Base-by-base conservation (phyloP, 2,329 filamentous ascomycete species). In the Sarocladium kiliense region DNA sequence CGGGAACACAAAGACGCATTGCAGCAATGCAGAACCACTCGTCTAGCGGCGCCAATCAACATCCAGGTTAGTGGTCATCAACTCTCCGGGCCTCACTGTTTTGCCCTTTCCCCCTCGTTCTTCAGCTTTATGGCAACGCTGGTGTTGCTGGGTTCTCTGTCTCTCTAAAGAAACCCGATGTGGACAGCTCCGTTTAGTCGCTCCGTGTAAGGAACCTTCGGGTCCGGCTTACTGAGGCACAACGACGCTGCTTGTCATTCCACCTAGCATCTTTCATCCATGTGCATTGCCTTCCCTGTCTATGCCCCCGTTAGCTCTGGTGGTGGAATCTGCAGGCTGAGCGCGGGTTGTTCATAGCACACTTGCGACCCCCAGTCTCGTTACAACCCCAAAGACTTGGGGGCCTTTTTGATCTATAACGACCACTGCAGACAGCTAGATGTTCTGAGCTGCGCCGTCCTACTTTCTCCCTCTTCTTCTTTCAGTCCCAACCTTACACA, bases 1-100 rank as follows among this genome's bases (percentile, higher is more conserved):
- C 30, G 47, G 47, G 47, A 23, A 36, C 18, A 34, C 16, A 9
- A 36, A 21, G 30, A 34, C 16, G n/a, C 25, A 51, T 51, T 51
- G 47, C 47, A 51, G 30, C 47, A 36, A 51, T 51, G 47, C 47
- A 51, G 47, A 36, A 51, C 47, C 47, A 51, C 30, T 51, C 47
- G n/a, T 51, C 47, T 36, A 51, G 47, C 30, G 47, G 27, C 47
- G 47, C 47, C 47, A 51, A 51, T 51, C 47, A 51, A 51, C 47
- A 51, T 51, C 30, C 26, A 51, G 47, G 47, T 51, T 51, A 34
- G 47, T 51, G 27, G 11, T 51, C 6, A 51, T 23, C 26, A 49
- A 36, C 6, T 51, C 44, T 47, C 25, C 21, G 18, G 7, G 25
- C 44, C 19, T 51, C 47, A 18, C 9, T 51, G 47, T 23, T 34